phyloP scores from a whole-genome alignment of 176 grass and related monocot species.

The Aegilops bicornis region DNA sequence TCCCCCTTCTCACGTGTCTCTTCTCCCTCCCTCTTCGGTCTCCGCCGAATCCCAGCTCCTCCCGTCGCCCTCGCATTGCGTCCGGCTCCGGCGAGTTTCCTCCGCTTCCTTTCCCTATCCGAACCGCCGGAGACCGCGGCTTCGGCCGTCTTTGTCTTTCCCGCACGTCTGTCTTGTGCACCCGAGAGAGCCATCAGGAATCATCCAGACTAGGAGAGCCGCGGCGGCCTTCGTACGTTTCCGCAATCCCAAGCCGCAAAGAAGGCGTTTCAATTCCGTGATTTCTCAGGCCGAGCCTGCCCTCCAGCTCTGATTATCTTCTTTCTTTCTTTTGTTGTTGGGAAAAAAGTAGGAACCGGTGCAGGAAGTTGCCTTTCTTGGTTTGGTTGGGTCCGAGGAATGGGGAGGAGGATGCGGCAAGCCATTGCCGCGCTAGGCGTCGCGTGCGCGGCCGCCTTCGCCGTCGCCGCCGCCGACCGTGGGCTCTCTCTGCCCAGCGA shows the following conservation, averaged over 20 bases:
- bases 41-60: constrained; percentile 8
- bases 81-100: neutral
- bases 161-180: neutral
- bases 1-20: constrained; percentile 12
- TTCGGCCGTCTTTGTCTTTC: neutral
- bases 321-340: neutral
- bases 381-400: neutral
- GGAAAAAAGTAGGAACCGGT: neutral
- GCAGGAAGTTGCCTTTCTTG: neutral
- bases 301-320: neutral
- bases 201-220: neutral
- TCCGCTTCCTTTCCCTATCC: neutral
- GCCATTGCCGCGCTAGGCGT: constrained; percentile 30
- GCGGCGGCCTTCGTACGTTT: constrained; percentile 24
- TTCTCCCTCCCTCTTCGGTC: neutral
- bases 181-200: neutral
- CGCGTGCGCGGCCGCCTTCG: constrained; percentile 18
- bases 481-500: neutral
- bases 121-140: neutral
- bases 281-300: neutral
- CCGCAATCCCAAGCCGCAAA: neutral
- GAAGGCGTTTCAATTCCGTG: neutral
- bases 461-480: constrained; percentile 11
- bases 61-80: constrained; percentile 5
- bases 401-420: constrained; percentile 38